Percentiles rank a stretch among this genome's conserved stretches.
phyloP scores from a whole-genome alignment of 306 rosid genomes.

The Prunus fruticosa region DNA sequence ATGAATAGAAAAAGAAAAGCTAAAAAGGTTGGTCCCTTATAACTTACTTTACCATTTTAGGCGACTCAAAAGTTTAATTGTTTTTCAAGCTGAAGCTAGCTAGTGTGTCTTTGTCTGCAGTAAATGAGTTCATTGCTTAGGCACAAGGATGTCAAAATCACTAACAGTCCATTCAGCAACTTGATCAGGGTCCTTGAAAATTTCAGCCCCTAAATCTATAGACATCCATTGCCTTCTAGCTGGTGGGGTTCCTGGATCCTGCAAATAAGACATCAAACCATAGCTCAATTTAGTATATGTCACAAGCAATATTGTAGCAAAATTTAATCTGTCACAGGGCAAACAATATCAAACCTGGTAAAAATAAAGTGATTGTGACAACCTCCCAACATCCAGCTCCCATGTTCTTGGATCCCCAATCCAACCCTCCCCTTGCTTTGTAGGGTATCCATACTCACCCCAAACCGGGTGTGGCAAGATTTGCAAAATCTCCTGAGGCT shows the following conservation, averaged over 20 bases:
- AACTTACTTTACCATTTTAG: too few relatives aligned
- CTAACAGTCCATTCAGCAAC: conserved; percentile 44
- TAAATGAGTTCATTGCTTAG: neutral
- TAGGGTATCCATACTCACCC: conserved; percentile 62
- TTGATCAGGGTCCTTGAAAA: conserved; percentile 36
- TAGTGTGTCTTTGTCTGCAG: neutral
- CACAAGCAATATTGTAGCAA: neutral
- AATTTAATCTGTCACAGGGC: neutral
- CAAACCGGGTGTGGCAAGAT: conserved; percentile 63
- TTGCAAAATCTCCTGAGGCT: conserved; percentile 62
- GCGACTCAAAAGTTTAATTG: neutral
- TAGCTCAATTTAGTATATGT: neutral
- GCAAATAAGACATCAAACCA: neutral
- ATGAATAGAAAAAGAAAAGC: too few relatives aligned
- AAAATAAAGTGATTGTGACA: conserved; percentile 58
- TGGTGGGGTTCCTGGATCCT: conserved; percentile 39
- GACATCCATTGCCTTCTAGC: conserved; percentile 42
- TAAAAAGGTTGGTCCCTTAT: neutral
- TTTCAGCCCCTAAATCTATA: conserved; percentile 42
- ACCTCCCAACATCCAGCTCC: conserved; percentile 68
- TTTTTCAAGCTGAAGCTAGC: neutral
- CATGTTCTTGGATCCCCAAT: conserved; percentile 57
- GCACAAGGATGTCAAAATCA: conserved; percentile 34
- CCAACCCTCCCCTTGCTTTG: conserved; percentile 58
- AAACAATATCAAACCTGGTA: conserved; percentile 42